phyloP scores from a whole-genome alignment of 169 alveolate genomes.

The Prorocentrum cordatum region DNA sequence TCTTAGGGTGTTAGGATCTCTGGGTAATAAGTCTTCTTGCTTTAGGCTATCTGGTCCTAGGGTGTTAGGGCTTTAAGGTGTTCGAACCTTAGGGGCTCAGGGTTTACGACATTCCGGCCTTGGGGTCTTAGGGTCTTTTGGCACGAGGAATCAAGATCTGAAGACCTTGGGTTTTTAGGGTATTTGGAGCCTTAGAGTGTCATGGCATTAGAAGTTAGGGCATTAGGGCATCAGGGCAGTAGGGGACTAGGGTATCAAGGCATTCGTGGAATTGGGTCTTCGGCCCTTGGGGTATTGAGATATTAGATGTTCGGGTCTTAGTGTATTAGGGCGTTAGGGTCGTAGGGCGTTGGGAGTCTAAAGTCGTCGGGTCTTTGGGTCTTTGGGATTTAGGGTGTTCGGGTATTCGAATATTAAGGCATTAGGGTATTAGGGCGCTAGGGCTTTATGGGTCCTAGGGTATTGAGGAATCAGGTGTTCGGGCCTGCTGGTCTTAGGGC shows the following conservation, averaged over 20 bases:
- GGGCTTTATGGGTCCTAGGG: too few relatives aligned
- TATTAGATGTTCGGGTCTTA: background rate
- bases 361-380: background rate
- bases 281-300: background rate
- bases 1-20: too few relatives aligned
- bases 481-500: too few relatives aligned
- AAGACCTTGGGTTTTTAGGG: background rate
- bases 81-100: background rate
- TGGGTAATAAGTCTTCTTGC: too few relatives aligned
- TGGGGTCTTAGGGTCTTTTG: too few relatives aligned
- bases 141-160: background rate
- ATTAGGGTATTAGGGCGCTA: background rate
- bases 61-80: background rate
- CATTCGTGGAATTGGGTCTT: background rate
- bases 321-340: background rate
- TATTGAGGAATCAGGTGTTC: too few relatives aligned
- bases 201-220: background rate
- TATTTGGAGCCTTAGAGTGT: too few relatives aligned
- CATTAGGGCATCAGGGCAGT: background rate
- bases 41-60: too few relatives aligned
- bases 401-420: background rate
- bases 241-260: background rate
- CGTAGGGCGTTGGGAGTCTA: background rate
- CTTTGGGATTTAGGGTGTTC: background rate
- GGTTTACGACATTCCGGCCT: too few relatives aligned